These are phyloP conservation scores for Yarrowia galli DNA, from an alignment of 1,139 yeast genomes.

Conservation along the genomic window DNA sequence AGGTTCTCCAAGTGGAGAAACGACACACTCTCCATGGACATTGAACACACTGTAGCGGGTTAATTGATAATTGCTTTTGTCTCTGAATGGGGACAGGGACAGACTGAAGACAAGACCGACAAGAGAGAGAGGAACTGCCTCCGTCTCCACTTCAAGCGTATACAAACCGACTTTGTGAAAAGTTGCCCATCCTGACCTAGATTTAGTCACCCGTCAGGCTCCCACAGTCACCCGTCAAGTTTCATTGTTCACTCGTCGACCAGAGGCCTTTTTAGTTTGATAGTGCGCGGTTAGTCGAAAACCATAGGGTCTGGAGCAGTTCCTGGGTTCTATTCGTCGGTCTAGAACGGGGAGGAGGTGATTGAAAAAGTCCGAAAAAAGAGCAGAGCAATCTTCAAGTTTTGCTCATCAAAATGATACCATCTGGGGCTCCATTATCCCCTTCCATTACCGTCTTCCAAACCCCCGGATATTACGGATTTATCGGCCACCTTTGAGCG, in stretches of 20 bases:
- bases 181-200: background rate
- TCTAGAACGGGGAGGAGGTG: background rate
- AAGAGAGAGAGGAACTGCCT: too few species aligned
- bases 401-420: background rate
- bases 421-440: background rate
- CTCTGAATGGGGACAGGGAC: too few species aligned
- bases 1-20: background rate
- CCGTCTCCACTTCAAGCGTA: too few species aligned
- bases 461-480: slow-evolving; percentile 3
- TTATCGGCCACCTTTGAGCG: slow-evolving; percentile 2
- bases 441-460: background rate
- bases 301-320: background rate
- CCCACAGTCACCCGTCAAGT: background rate
- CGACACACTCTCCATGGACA: background rate
- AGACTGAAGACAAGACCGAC: too few species aligned
- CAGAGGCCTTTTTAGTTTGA: slow-evolving; percentile 3
- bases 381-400: background rate
- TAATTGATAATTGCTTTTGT: slow-evolving; percentile 6
- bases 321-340: background rate
- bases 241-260: background rate
- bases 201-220: slow-evolving; percentile 13
- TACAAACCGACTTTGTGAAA: background rate
- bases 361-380: slow-evolving; percentile 8
- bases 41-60: background rate
- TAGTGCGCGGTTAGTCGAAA: slow-evolving; percentile 15